These are phyloP conservation scores for Discostella pseudostelligera DNA, from an alignment of 108 stramenopile genomes.

Conservation along the genomic window DNA sequence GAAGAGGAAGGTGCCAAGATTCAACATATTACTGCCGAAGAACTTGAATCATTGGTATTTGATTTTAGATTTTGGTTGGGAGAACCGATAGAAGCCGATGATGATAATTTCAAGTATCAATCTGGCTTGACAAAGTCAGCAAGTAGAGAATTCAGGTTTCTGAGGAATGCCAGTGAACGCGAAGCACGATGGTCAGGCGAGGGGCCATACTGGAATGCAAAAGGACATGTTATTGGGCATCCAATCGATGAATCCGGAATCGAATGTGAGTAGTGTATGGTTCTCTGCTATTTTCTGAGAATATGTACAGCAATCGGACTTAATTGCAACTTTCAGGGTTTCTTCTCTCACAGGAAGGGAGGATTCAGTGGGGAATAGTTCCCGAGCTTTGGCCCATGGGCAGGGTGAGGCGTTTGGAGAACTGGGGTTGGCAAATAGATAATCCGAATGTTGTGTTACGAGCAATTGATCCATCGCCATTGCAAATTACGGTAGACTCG, in stretches of 20 bases:
- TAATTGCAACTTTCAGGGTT: constrained; percentile 9
- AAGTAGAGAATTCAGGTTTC: constrained; percentile 20
- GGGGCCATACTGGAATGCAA: constrained; percentile 6
- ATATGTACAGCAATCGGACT: background rate
- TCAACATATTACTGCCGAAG: constrained; percentile 49
- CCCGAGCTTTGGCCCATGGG: constrained; percentile 33
- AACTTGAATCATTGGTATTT: constrained; percentile 49
- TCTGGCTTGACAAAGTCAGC: constrained; percentile 25
- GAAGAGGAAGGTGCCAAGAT: constrained; percentile 25
- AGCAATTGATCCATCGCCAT: constrained; percentile 23
- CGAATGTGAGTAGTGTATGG: constrained; percentile 14
- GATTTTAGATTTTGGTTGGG: constrained; percentile 35
- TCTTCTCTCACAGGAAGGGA: constrained; percentile 4
- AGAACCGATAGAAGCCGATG: constrained; percentile 13
- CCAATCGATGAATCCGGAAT: constrained; percentile 27
- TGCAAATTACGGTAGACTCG: background rate
- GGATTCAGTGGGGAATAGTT: constrained; percentile 25
- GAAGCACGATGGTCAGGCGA: constrained; percentile 3
- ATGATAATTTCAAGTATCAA: constrained; percentile 9
- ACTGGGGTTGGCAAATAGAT: constrained; percentile 35
- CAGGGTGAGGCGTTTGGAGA: constrained; percentile 10
- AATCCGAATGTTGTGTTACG: constrained; percentile 33
- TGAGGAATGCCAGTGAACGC: background rate
- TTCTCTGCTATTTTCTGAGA: background rate
- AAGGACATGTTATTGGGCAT: constrained; percentile 23